Evolutionary conservation across 2,329 filamentous ascomycete genomes (phyloP).

Genomic region (Fusarium begoniae): DNA sequence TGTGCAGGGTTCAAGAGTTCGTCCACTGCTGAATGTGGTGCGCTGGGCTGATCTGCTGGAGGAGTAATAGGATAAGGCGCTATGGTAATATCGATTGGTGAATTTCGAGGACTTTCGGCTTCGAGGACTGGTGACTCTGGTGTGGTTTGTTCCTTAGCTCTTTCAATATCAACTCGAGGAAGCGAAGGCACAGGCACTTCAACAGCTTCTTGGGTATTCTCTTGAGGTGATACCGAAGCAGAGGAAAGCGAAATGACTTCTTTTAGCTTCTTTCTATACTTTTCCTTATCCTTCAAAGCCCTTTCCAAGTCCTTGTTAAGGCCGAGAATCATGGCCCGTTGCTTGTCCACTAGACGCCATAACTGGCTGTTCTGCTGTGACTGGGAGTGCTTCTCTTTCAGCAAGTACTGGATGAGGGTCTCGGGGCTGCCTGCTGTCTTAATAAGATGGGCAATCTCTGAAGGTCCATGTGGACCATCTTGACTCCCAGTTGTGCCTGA

Average conservation of each 20-base stretch:
- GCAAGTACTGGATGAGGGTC: conserved; percentile 84
- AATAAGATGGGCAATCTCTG: conserved; percentile 82
- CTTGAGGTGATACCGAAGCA: conserved; percentile 42
- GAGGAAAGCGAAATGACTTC: conserved; percentile 65
- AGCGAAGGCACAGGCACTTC: conserved; percentile 17
- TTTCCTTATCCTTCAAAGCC: conserved; percentile 91
- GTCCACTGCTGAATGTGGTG: conserved; percentile 55
- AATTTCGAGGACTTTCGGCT: conserved; percentile 61
- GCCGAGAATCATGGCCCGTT: conserved; percentile 90
- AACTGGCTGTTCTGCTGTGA: conserved; percentile 90
- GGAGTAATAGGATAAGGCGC: conserved; percentile 73
- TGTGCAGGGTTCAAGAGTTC: conserved; percentile 66
- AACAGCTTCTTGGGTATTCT: conserved; percentile 11
- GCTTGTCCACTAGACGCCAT: conserved; percentile 96
- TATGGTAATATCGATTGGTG: conserved; percentile 67
- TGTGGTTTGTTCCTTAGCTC: conserved; percentile 30
- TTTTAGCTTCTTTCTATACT: conserved; percentile 90
- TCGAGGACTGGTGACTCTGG: conserved; percentile 61
- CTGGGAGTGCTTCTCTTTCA: conserved; percentile 91
- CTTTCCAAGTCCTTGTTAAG: conserved; percentile 95
- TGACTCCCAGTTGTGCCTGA: conserved; percentile 64
- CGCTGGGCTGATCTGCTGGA: conserved; percentile 61
- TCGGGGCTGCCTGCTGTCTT: conserved; percentile 88
- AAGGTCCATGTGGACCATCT: conserved; percentile 67
- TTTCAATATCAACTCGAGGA: conserved; percentile 39